Evolutionary conservation across 805 yeast species (phyloP).

Genomic region (Starmerella asiatica): DNA sequence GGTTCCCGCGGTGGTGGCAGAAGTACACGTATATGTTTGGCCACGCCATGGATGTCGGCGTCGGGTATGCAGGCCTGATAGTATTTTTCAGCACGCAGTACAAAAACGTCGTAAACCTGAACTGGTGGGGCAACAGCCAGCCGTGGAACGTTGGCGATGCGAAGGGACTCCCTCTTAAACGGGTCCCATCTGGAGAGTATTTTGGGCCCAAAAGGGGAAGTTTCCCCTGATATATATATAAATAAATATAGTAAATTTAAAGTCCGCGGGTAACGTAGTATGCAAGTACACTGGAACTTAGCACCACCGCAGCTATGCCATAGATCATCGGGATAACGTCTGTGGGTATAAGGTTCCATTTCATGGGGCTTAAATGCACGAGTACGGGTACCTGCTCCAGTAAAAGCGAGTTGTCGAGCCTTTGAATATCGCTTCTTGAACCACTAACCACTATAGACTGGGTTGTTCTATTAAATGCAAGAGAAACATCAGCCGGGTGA

Average conservation of each 20-base stretch:
- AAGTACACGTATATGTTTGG: slow-evolving; percentile 39
- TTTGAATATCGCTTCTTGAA: slow-evolving; percentile 6
- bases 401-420: background rate
- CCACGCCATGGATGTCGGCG: slow-evolving; percentile 39
- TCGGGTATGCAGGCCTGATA: slow-evolving; percentile 36
- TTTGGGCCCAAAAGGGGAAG: slow-evolving; percentile 16
- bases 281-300: background rate
- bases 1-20: slow-evolving; percentile 40
- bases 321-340: slow-evolving; percentile 11
- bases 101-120: slow-evolving; percentile 26
- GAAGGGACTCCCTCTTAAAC: slow-evolving; percentile 10
- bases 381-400: slow-evolving; percentile 6
- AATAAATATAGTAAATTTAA: background rate
- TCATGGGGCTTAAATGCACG: slow-evolving; percentile 11
- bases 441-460: slow-evolving; percentile 4
- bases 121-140: slow-evolving; percentile 40
- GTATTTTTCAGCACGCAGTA: slow-evolving; percentile 33
- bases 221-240: slow-evolving; percentile 9
- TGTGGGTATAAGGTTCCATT: slow-evolving; percentile 7
- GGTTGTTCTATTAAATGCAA: slow-evolving; percentile 13
- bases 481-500: slow-evolving; percentile 21
- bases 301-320: background rate
- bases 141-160: slow-evolving; percentile 12
- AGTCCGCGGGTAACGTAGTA: background rate
- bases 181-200: slow-evolving; percentile 18